Evolutionary conservation across 2,329 filamentous ascomycete species (phyloP), one percentile per base, ranked within the genome.

Genomic region (Colletotrichum shisoi): DNA sequence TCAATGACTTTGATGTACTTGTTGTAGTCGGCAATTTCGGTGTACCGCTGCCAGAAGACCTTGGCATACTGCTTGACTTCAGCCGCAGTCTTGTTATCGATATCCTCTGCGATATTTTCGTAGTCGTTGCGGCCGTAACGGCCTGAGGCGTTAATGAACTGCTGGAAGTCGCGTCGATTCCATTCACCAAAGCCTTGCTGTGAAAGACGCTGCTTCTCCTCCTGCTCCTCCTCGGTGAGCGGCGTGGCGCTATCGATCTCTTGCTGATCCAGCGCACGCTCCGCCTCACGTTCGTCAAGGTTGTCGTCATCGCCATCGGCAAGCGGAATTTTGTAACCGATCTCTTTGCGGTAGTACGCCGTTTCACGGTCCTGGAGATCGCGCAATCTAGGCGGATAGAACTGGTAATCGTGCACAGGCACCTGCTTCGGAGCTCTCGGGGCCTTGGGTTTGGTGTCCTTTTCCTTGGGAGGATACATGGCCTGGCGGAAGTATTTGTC

Each of bases 401-500:
- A 99, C 74, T 99, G 95, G 78, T 97, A 98, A 78, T 99, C 95
- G 74, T 98, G 94, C 46, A 97, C 91, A 4, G 89, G 83, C 59
- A 96, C 88, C 76, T 99, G 95, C 79, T 96, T 97, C 0, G 95
- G 95, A 11, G 95, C 93, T 63, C 94, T 89, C n/a, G 95, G 96
- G 21, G 95, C 92, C 79, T 97, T 97, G 9, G 94, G 94, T 78
- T 97, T 97, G 31, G 91, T 86, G 69, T 97, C 93, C 45, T 92
- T 90, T 88, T 78, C 93, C 89, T 92, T 95, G 42, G 87, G 85
- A 12, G 84, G 84, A 73, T 91, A 91, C 74, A 99, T 86, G 11
- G 93, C 92, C 73, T 96, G 90, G 71, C 94, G 91, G 80, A 98
- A 99, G 81, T 99, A 99, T 78, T 97, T 96, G 77, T 99, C 96